Conservation (phyloP, 1,284 basidiomycete genomes). For the Irpex sp. region DNA sequence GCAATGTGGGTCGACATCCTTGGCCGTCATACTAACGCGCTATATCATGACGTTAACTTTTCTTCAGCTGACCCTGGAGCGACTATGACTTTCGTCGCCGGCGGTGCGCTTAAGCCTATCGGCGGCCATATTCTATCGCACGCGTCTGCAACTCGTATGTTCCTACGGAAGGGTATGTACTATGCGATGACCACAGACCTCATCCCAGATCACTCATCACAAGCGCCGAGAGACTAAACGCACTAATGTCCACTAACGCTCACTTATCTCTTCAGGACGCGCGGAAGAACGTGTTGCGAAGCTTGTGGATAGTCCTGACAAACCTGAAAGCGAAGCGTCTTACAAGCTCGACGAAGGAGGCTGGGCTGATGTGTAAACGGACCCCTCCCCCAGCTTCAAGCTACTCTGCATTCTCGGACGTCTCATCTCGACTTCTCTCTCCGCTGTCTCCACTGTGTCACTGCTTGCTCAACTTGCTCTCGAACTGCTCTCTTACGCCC, state of each 20-base stretch:
- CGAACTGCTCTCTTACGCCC: neutral
- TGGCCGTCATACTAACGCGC: neutral
- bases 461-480: neutral
- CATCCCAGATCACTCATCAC: neutral
- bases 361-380: constrained; percentile 61
- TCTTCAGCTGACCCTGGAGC: constrained; percentile 83
- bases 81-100: constrained; percentile 90
- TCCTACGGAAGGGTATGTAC: constrained; percentile 74
- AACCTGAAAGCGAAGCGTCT: constrained; percentile 87
- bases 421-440: neutral
- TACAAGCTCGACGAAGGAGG: constrained; percentile 87
- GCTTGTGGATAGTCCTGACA: constrained; percentile 88
- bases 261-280: constrained; percentile 49
- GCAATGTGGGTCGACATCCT: constrained; percentile 49
- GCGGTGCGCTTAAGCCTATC: constrained; percentile 81
- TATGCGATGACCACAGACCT: neutral
- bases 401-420: neutral
- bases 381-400: neutral
- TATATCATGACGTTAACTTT: constrained; percentile 3
- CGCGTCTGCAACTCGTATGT: constrained; percentile 79
- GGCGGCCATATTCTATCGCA: constrained; percentile 86
- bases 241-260: neutral
- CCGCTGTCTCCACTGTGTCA: neutral
- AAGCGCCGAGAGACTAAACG: neutral
- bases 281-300: constrained; percentile 96